A percentile compares a stretch with the other conserved stretches of the same genome.
Evolutionary conservation across 2,329 filamentous ascomycete species (phyloP).

Genomic region (Trichoderma hamatum): DNA sequence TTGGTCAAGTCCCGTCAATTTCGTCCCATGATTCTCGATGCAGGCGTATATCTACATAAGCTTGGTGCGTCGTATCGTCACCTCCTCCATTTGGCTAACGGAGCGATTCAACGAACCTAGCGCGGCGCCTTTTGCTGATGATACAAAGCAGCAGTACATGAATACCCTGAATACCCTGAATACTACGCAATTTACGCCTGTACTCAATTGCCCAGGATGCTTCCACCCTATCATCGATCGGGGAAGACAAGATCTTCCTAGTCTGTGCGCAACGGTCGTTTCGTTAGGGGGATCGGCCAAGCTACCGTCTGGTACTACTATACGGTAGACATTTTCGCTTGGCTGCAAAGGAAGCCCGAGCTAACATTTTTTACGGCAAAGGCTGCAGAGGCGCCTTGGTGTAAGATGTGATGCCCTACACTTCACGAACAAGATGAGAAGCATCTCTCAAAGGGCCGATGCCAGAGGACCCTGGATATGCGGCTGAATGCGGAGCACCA

Average conservation of each 20-base stretch:
- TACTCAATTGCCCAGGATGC: not conserved
- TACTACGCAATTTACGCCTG: not conserved
- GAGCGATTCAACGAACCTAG: not conserved
- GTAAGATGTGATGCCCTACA: not conserved
- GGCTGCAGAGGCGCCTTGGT: not conserved
- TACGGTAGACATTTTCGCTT: not conserved
- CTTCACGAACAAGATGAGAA: not conserved
- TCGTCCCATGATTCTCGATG: not conserved
- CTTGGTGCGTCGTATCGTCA: not conserved
- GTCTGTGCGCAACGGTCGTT: slow-evolving; percentile 6
- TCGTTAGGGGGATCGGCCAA: not conserved
- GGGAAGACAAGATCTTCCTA: not conserved
- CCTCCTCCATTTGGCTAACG: slow-evolving; percentile 1
- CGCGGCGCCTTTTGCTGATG: not conserved
- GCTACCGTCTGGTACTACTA: not conserved
- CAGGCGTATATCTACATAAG: not conserved
- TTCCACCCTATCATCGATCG: not conserved
- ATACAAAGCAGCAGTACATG: not conserved
- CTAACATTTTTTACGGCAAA: not conserved
- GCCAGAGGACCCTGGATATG: not conserved
- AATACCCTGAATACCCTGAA: not conserved
- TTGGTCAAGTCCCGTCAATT: not conserved
- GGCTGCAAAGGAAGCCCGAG: not conserved
- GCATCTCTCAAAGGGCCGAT: not conserved
- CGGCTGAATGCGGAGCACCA: slow-evolving; percentile 13